phyloP scores from a whole-genome alignment of 2,329 filamentous ascomycete species.

The Diplodia seriata region DNA sequence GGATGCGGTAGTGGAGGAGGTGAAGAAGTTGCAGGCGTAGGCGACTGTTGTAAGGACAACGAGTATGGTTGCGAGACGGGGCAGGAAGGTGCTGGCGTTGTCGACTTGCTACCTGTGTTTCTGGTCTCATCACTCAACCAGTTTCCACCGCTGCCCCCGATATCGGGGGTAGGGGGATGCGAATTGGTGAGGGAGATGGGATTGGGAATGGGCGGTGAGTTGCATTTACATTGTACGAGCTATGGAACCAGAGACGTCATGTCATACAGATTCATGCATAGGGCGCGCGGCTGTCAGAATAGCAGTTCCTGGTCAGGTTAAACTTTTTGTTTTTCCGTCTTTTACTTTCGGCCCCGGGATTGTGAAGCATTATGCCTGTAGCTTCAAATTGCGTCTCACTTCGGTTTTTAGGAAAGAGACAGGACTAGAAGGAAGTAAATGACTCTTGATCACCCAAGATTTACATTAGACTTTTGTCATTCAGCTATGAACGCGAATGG shows the following conservation, averaged over 20 bases:
- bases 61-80: background rate
- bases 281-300: slow-evolving; percentile 14
- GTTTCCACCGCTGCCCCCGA: background rate
- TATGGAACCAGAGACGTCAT: background rate
- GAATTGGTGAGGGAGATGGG: background rate
- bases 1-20: slow-evolving; percentile 1
- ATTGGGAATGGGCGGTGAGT: slow-evolving; percentile 16
- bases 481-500: too few species aligned
- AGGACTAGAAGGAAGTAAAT: background rate
- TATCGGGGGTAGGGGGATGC: slow-evolving; percentile 1
- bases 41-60: background rate
- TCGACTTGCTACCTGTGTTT: background rate
- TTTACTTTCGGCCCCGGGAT: background rate
- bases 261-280: slow-evolving; percentile 1
- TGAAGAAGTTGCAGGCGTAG: slow-evolving; percentile 16
- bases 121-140: background rate
- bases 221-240: slow-evolving; percentile 23
- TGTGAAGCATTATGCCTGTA: background rate
- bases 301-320: background rate
- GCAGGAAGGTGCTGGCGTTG: background rate
- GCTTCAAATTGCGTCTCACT: background rate
- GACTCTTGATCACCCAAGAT: too few species aligned
- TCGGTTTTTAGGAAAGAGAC: background rate
- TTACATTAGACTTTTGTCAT: too few species aligned
- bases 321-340: background rate